Percentiles rank a stretch among this genome's conserved stretches.
phyloP scores from a whole-genome alignment of 768 basidiomycete genomes.

The Hygrocybe coccinea region DNA sequence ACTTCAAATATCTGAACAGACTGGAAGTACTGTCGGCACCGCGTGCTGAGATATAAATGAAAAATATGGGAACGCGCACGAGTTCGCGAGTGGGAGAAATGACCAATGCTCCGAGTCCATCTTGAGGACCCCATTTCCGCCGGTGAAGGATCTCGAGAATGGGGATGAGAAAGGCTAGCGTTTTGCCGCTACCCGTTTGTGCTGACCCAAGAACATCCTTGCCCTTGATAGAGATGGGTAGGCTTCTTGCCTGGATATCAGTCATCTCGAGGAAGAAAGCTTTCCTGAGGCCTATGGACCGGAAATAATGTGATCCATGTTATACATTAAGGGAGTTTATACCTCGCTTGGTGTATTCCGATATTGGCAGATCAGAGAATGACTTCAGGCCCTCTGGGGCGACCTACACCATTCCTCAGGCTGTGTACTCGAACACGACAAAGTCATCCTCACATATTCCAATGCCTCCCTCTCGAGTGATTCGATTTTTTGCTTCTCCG shows the following conservation, averaged over 20 bases:
- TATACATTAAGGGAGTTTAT: neutral
- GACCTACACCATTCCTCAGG: conserved; percentile 36
- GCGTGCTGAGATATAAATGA: neutral
- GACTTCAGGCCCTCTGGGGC: conserved; percentile 46
- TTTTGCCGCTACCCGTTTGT: conserved; percentile 93
- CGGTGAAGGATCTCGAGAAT: conserved; percentile 85
- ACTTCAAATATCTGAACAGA: conserved; percentile 99
- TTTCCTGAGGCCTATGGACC: conserved; percentile 68
- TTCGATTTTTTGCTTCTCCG: conserved; percentile 37
- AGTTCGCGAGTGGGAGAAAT: conserved; percentile 93
- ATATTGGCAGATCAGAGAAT: conserved; percentile 77
- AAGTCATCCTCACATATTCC: conserved; percentile 35
- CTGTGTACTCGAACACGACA: neutral
- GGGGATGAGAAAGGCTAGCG: conserved; percentile 92
- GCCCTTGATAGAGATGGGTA: conserved; percentile 87
- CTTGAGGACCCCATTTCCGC: conserved; percentile 88
- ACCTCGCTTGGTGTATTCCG: conserved; percentile 72
- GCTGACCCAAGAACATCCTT: conserved; percentile 97
- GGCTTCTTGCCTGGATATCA: conserved; percentile 85
- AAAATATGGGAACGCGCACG: conserved; percentile 40
- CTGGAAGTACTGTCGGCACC: conserved; percentile 34
- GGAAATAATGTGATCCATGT: neutral
- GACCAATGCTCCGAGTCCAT: conserved; percentile 87
- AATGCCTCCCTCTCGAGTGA: conserved; percentile 28
- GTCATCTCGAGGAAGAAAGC: conserved; percentile 85